Evolutionary conservation across 1,139 yeast genomes (phyloP).

Genomic region (Geotrichum histeridarum): DNA sequence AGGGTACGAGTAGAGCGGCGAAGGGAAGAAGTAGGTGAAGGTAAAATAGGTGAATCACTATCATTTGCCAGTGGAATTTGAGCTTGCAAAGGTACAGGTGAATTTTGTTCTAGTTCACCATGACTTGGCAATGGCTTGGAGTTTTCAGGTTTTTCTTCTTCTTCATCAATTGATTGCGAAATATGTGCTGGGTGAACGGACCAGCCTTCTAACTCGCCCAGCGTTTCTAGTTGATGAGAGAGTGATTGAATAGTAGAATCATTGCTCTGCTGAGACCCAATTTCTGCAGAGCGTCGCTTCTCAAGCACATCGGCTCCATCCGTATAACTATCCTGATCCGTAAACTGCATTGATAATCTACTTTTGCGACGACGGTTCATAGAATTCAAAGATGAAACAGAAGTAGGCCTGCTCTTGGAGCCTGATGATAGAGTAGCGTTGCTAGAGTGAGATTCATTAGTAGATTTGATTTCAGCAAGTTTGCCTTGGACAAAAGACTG

Average conservation of each 20-base stretch:
- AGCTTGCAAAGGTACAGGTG: conserved; percentile 10
- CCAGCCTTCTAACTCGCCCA: conserved; percentile 35
- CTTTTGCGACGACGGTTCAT: conserved; percentile 32
- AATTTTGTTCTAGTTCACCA: not conserved
- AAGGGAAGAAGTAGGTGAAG: conserved; percentile 30
- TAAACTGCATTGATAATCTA: conserved; percentile 38
- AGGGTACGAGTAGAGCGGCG: conserved; percentile 30
- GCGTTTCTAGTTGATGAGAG: conserved; percentile 30
- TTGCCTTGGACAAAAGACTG: conserved; percentile 73
- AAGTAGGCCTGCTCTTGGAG: conserved; percentile 1
- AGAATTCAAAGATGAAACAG: conserved; percentile 11
- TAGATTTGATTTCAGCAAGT: conserved; percentile 64
- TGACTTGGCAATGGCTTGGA: conserved; percentile 10
- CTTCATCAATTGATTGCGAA: conserved; percentile 27
- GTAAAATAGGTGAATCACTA: conserved; percentile 31
- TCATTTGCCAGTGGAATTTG: conserved; percentile 26
- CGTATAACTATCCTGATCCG: conserved; percentile 34
- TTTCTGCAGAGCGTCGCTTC: conserved; percentile 24
- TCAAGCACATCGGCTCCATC: conserved; percentile 41
- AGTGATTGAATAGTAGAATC: conserved; percentile 28
- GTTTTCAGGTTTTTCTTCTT: conserved; percentile 2
- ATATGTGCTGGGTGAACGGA: conserved; percentile 35
- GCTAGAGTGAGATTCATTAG: conserved; percentile 22
- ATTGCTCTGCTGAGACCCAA: conserved; percentile 23
- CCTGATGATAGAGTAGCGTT: conserved; percentile 6